A percentile compares a stretch with the other conserved stretches of the same genome.
phyloP scores from a whole-genome alignment of 2,329 filamentous ascomycete species.

The Cladosporium halotolerans region DNA sequence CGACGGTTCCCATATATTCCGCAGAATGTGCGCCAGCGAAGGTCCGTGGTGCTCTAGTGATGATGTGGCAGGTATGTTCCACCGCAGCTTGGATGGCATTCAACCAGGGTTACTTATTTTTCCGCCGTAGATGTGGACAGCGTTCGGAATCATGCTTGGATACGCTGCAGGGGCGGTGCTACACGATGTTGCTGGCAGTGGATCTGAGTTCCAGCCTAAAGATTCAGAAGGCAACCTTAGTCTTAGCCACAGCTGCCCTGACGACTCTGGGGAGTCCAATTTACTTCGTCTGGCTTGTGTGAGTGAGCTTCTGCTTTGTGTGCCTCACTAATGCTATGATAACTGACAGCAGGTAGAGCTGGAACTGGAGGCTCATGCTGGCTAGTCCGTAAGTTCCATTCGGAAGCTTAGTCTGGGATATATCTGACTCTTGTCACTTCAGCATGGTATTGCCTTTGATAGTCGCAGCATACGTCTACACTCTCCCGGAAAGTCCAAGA shows the following conservation, averaged over 20 bases:
- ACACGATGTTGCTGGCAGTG: slow-evolving; percentile 26
- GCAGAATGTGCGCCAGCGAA: slow-evolving; percentile 51
- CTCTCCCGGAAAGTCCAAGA: neutral
- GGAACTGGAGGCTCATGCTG: neutral
- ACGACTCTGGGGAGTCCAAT: neutral
- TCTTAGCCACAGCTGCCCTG: neutral
- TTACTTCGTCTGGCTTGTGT: neutral
- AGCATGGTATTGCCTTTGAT: neutral
- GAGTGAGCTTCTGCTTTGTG: neutral
- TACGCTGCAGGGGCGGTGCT: slow-evolving; percentile 38
- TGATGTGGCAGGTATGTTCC: slow-evolving; percentile 42
- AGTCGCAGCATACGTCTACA: neutral
- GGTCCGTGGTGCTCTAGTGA: slow-evolving; percentile 51
- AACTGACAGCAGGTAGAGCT: neutral
- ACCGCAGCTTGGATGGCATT: neutral
- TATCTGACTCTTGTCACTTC: neutral
- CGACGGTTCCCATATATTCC: slow-evolving; percentile 44
- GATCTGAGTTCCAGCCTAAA: neutral
- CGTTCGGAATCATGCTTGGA: slow-evolving; percentile 43
- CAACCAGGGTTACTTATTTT: neutral
- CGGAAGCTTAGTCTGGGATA: too few species aligned
- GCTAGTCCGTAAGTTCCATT: neutral
- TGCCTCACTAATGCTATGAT: too few species aligned
- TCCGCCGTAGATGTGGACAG: slow-evolving; percentile 35
- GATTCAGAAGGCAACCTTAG: neutral